These are phyloP conservation scores for Coffea canephora DNA, from an alignment of 257 asterid species.

Conservation along the genomic window DNA sequence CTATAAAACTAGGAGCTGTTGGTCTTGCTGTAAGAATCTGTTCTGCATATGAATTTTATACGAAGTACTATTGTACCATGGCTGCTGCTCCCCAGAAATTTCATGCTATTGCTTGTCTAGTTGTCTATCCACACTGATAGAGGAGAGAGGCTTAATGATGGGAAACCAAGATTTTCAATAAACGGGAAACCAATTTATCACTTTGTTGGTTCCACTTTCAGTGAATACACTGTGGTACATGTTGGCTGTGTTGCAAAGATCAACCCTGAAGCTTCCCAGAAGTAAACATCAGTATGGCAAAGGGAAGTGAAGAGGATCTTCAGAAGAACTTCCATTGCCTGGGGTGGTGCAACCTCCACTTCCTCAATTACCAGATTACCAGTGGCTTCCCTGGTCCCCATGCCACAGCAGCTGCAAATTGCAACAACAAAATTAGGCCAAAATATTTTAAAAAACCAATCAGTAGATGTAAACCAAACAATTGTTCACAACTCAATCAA, in stretches of 20 bases:
- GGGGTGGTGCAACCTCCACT: conserved; percentile 83
- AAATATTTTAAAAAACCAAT: too few relatives aligned
- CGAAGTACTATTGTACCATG: too few relatives aligned
- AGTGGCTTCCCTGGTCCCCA: conserved; percentile 77
- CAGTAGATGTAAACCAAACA: too few relatives aligned
- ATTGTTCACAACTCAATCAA: too few relatives aligned
- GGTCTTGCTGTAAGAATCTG: neutral
- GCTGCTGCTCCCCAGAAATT: too few relatives aligned
- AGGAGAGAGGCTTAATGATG: neutral
- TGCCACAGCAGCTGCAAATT: conserved; percentile 53
- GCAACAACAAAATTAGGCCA: neutral
- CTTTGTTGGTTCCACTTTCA: conserved; percentile 2
- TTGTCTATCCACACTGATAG: neutral
- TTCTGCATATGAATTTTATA: too few relatives aligned
- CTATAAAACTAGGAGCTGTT: neutral
- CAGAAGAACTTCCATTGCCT: conserved; percentile 65
- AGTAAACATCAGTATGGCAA: conserved; percentile 74
- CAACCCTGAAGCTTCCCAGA: conserved; percentile 58
- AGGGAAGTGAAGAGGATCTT: conserved; percentile 71
- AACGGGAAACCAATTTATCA: neutral
- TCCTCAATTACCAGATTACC: conserved; percentile 44
- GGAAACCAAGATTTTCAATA: neutral
- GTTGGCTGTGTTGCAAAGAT: conserved; percentile 3
- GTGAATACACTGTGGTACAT: conserved; percentile 25
- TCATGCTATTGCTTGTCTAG: neutral